These are phyloP conservation scores for Aspergillus carlsbadensis DNA, from an alignment of 495 filamentous ascomycete genomes.

Conservation along the genomic window DNA sequence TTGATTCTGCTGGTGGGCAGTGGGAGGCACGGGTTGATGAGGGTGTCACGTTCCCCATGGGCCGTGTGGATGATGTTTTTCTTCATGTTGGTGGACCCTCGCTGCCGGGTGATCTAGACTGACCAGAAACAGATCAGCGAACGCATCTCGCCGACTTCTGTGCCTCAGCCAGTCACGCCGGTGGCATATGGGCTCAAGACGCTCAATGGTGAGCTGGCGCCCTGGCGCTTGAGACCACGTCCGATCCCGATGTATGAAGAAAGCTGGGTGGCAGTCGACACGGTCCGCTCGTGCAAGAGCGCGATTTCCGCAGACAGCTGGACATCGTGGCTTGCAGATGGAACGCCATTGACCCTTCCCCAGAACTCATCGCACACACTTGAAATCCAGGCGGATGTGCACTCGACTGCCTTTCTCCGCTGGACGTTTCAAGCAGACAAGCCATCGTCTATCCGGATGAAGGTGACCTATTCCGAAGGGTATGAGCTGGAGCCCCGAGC, in stretches of 20 bases:
- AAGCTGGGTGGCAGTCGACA: constrained; percentile 17
- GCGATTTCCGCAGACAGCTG: constrained; percentile 14
- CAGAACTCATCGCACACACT: constrained; percentile 25
- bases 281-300: constrained; percentile 26
- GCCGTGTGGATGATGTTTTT: constrained; percentile 37
- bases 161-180: constrained; percentile 11
- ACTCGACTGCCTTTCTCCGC: constrained; percentile 38
- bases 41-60: constrained; percentile 31
- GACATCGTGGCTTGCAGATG: constrained; percentile 16
- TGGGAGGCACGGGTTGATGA: constrained; percentile 31
- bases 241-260: constrained; percentile 34
- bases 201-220: constrained; percentile 36
- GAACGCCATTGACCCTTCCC: constrained; percentile 18
- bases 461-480: constrained; percentile 39
- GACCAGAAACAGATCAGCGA: constrained; percentile 46
- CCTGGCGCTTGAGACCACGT: constrained; percentile 34
- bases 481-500: constrained; percentile 39
- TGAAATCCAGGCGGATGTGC: constrained; percentile 34
- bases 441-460: constrained; percentile 24
- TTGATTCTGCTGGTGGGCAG: constrained; percentile 15
- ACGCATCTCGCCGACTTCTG: constrained; percentile 21
- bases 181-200: constrained; percentile 28
- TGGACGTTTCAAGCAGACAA: constrained; percentile 28
- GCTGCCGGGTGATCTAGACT: too few species aligned
- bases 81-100: constrained; percentile 32